phyloP scores from a whole-genome alignment of 2,329 filamentous ascomycete species.

The Geosmithia flava region DNA sequence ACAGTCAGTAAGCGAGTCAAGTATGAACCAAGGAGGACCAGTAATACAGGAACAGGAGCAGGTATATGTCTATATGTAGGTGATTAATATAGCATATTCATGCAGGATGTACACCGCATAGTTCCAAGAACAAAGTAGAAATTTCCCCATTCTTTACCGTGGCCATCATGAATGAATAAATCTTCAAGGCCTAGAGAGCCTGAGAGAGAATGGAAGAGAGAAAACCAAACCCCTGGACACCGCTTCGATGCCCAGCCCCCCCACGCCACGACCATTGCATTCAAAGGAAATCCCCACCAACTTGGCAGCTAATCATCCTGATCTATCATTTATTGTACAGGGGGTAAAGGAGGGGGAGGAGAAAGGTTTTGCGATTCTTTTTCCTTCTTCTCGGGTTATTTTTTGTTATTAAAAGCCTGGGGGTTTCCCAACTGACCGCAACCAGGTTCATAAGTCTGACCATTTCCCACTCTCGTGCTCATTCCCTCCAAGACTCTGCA shows the following conservation, averaged over 20 bases:
- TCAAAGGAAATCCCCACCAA: background rate
- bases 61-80: no score
- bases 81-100: no score
- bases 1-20: no score
- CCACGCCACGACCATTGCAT: background rate
- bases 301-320: background rate
- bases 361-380: background rate
- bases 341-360: no score
- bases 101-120: no score
- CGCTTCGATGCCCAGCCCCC: background rate
- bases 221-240: background rate
- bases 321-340: background rate
- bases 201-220: background rate
- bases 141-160: background rate
- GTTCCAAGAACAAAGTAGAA: background rate
- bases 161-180: background rate
- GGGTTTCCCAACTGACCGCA: background rate
- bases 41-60: no score
- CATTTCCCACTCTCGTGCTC: background rate
- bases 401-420: background rate
- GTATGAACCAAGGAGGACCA: no score
- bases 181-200: background rate
- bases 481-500: background rate
- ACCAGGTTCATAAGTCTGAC: background rate
- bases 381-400: background rate